Evolutionary conservation across 2,329 filamentous ascomycete species (phyloP).

Genomic region (Fusarium succisae): DNA sequence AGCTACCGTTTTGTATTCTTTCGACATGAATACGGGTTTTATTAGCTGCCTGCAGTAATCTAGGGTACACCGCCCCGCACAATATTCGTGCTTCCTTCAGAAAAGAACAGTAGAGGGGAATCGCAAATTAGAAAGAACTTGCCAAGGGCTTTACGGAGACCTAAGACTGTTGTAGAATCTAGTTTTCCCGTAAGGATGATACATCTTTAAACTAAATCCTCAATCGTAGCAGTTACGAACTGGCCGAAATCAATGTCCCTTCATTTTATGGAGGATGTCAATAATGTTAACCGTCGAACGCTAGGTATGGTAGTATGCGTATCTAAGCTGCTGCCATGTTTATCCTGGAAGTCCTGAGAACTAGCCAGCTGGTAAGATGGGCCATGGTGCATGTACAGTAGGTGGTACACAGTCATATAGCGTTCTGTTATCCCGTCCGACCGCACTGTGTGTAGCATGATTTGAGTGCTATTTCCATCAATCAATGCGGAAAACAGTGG

Average conservation of each 20-base stretch:
- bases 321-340: not conserved
- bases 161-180: accelerated
- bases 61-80: too few species aligned
- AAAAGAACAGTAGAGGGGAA: too few species aligned
- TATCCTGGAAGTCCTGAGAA: too few species aligned
- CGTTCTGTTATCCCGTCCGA: accelerated
- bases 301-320: too few species aligned
- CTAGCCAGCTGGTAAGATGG: not conserved
- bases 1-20: too few species aligned
- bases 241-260: accelerated
- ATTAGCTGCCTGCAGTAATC: too few species aligned
- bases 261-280: not conserved
- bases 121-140: not conserved
- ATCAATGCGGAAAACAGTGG: too few species aligned
- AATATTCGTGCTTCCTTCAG: too few species aligned
- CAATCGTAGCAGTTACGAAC: not conserved
- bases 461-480: accelerated
- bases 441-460: not conserved
- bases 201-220: accelerated
- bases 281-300: too few species aligned
- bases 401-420: accelerated
- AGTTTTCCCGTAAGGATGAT: accelerated
- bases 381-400: too few species aligned
- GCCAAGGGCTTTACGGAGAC: accelerated
- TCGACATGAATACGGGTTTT: too few species aligned